These are phyloP conservation scores for Rutstroemia sp. DNA, from an alignment of 2,329 filamentous ascomycete genomes.

Conservation along the genomic window DNA sequence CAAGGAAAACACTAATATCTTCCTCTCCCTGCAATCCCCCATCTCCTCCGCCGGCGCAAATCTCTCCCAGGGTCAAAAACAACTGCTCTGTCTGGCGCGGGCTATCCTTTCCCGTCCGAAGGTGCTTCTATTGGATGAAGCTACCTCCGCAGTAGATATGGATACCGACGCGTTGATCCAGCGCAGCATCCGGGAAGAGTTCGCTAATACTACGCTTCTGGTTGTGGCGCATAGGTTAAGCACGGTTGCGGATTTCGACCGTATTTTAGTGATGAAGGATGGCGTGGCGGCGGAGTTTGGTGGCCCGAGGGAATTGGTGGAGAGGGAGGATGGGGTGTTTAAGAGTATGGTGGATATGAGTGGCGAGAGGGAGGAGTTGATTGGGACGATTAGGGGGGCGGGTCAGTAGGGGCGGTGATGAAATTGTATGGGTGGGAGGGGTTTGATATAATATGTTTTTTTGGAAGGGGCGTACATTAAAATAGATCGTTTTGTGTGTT, in stretches of 20 bases:
- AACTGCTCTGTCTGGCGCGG: slow-evolving; percentile 65
- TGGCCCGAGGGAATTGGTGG: slow-evolving; percentile 46
- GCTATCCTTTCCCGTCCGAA: slow-evolving; percentile 64
- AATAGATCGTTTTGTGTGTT: too few relatives aligned
- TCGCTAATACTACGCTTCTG: slow-evolving; percentile 58
- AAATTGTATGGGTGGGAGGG: too few relatives aligned
- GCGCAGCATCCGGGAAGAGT: slow-evolving; percentile 63
- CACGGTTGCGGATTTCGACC: slow-evolving; percentile 69
- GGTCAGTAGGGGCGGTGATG: too few relatives aligned
- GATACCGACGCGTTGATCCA: slow-evolving; percentile 66
- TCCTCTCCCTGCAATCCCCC: slow-evolving; percentile 50
- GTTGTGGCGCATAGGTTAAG: slow-evolving; percentile 69
- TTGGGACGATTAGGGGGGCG: slow-evolving; percentile 15
- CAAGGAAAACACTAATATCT: slow-evolving; percentile 55
- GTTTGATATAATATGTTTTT: too few relatives aligned
- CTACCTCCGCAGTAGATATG: slow-evolving; percentile 71
- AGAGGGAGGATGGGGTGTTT: slow-evolving; percentile 15
- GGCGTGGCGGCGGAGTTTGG: slow-evolving; percentile 61
- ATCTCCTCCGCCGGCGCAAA: slow-evolving; percentile 66
- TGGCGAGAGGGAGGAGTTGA: slow-evolving; percentile 15
- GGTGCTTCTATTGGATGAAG: slow-evolving; percentile 72
- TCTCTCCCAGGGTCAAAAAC: slow-evolving; percentile 65
- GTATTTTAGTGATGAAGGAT: slow-evolving; percentile 65
- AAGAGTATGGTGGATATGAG: slow-evolving; percentile 28
- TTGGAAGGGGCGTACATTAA: too few relatives aligned